Conservation (phyloP, 2,329 filamentous ascomycete genomes). For the Ophiostoma perfectum region DNA sequence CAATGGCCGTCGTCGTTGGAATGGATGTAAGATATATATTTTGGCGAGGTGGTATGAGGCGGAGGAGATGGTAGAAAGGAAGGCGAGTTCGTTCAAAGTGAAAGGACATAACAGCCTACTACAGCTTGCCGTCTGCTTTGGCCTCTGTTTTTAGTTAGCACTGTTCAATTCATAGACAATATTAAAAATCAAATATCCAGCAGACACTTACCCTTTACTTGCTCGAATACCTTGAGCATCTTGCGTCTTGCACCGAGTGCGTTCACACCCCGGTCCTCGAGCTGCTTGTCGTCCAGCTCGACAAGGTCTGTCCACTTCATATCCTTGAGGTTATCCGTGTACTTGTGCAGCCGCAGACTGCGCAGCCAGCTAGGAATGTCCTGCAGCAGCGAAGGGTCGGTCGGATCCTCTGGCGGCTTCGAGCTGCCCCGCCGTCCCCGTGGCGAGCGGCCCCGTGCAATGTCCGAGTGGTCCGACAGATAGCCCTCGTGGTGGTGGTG, state of each 20-base stretch:
- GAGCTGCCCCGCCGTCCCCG: slow-evolving; percentile 88
- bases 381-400: slow-evolving; percentile 80
- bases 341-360: slow-evolving; percentile 93
- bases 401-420: slow-evolving; percentile 96
- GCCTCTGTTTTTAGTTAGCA: slow-evolving; percentile 49
- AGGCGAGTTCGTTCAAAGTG: not conserved
- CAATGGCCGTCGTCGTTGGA: slow-evolving; percentile 5
- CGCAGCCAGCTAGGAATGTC: slow-evolving; percentile 96
- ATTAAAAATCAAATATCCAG: not conserved
- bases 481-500: slow-evolving; percentile 68
- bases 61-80: not conserved
- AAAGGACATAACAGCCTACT: slow-evolving; percentile 19
- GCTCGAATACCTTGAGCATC: slow-evolving; percentile 98
- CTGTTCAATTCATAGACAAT: not conserved
- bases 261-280: slow-evolving; percentile 91
- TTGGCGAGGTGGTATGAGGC: not conserved
- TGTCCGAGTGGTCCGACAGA: slow-evolving; percentile 87
- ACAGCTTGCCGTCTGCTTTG: slow-evolving; percentile 66
- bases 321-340: slow-evolving; percentile 96
- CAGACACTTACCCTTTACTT: slow-evolving; percentile 64
- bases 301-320: slow-evolving; percentile 93
- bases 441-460: slow-evolving; percentile 83
- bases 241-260: slow-evolving; percentile 91
- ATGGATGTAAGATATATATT: slow-evolving; percentile 4
- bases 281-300: slow-evolving; percentile 83